These are phyloP conservation scores for Xylaria sp. DNA, from an alignment of 2,329 filamentous ascomycete genomes.

Conservation along the genomic window DNA sequence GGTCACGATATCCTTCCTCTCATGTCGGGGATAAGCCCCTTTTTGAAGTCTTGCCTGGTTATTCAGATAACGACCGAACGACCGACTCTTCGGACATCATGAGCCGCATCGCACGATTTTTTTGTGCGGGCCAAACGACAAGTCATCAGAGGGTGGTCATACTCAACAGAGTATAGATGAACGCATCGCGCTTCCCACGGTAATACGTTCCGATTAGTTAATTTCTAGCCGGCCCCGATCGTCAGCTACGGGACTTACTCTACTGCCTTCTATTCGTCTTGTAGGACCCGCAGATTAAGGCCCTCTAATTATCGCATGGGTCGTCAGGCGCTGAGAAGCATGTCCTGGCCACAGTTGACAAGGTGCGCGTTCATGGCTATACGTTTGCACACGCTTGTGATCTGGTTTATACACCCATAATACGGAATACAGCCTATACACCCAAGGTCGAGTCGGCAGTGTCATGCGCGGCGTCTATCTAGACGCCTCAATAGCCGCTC, in stretches of 20 bases:
- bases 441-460: conserved; percentile 23
- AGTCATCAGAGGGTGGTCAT: conserved; percentile 28
- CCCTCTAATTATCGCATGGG: conserved; percentile 14
- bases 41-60: conserved; percentile 17
- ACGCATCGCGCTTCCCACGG: conserved; percentile 30
- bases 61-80: conserved; percentile 24
- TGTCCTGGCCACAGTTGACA: conserved; percentile 22
- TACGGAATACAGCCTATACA: conserved; percentile 39
- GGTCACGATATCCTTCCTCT: neutral
- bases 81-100: conserved; percentile 13
- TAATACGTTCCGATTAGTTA: conserved; percentile 39
- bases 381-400: conserved; percentile 8
- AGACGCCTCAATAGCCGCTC: conserved; percentile 28
- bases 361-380: neutral
- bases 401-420: conserved; percentile 18
- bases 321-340: conserved; percentile 27
- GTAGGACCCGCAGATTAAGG: conserved; percentile 26
- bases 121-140: conserved; percentile 29
- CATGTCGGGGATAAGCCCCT: conserved; percentile 8
- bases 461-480: conserved; percentile 35
- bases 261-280: conserved; percentile 23
- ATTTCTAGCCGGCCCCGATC: conserved; percentile 34
- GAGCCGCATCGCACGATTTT: conserved; percentile 33
- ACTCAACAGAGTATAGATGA: conserved; percentile 33
- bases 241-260: conserved; percentile 32